phyloP scores from a whole-genome alignment of 2,329 filamentous ascomycete genomes.

The Sarocladium brachiariae region DNA sequence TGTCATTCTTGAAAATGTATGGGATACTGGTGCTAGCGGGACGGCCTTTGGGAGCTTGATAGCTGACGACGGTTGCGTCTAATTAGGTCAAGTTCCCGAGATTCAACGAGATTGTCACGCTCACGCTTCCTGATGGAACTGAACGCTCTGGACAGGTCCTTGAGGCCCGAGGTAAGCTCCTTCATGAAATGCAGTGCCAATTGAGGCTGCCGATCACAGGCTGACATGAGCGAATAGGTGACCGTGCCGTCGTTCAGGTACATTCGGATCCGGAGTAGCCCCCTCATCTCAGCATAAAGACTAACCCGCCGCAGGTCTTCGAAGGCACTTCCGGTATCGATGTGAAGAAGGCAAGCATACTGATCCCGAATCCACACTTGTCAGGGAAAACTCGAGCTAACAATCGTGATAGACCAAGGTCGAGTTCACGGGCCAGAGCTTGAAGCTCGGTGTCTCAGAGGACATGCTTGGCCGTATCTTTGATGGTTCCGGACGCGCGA shows the following conservation, averaged over 20 bases:
- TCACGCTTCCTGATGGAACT: slow-evolving; percentile 93
- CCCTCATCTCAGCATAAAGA: neutral
- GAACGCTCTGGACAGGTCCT: slow-evolving; percentile 92
- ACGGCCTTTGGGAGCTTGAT: slow-evolving; percentile 1
- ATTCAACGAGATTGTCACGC: slow-evolving; percentile 95
- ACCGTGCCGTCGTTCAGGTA: slow-evolving; percentile 93
- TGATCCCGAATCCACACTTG: neutral
- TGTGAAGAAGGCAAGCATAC: slow-evolving; percentile 79
- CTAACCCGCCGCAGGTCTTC: slow-evolving; percentile 62
- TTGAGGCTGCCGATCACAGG: slow-evolving; percentile 2
- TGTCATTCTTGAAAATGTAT: slow-evolving; percentile 93
- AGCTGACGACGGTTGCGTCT: slow-evolving; percentile 18
- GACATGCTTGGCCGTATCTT: slow-evolving; percentile 99
- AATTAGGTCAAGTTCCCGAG: slow-evolving; percentile 88
- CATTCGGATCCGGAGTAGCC: slow-evolving; percentile 13
- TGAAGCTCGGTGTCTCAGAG: slow-evolving; percentile 98
- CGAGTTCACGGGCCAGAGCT: slow-evolving; percentile 91
- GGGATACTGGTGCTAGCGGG: slow-evolving; percentile 8
- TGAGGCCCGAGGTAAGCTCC: slow-evolving; percentile 78
- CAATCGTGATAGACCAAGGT: slow-evolving; percentile 69
- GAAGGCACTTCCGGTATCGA: slow-evolving; percentile 96
- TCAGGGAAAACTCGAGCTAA: slow-evolving; percentile 10
- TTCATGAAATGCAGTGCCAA: neutral
- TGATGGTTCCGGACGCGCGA: slow-evolving; percentile 93
- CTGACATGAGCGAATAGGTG: slow-evolving; percentile 49